Percentiles rank a stretch among this genome's conserved stretches.
Evolutionary conservation across 106 monocot genomes (phyloP).

Genomic region (Platanthera zijinensis): DNA sequence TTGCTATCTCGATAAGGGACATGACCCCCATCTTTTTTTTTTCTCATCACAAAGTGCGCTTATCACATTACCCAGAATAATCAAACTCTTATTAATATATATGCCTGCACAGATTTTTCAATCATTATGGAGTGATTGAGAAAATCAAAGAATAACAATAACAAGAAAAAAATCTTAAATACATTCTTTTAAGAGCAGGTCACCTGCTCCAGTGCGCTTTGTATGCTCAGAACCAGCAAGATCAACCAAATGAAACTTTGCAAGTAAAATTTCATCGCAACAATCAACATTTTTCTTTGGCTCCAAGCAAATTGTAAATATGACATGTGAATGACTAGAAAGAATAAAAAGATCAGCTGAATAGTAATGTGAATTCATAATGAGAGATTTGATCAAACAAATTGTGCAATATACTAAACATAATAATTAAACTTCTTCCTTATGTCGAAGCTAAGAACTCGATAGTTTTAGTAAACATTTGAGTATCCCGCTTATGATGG

Average conservation of each 20-base stretch:
- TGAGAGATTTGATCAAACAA: neutral
- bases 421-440: neutral
- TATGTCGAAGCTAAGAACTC: neutral
- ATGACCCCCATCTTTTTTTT: constrained; percentile 87
- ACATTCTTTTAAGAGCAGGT: constrained; percentile 91
- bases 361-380: neutral
- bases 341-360: neutral
- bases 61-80: constrained; percentile 96
- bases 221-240: constrained; percentile 99
- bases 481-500: too few relatives aligned
- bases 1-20: constrained; percentile 99
- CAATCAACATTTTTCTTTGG: constrained; percentile 46
- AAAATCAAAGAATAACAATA: neutral
- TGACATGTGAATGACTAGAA: constrained; percentile 94
- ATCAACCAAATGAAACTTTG: constrained; percentile 96
- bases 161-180: neutral
- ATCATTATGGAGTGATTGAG: neutral
- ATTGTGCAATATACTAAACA: neutral
- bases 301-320: constrained; percentile 91
- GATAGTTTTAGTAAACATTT: too few relatives aligned
- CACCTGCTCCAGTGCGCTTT: constrained; percentile 92
- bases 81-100: constrained; percentile 81
- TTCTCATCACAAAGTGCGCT: constrained; percentile 97
- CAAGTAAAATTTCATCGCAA: constrained; percentile 62
- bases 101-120: constrained; percentile 40